phyloP scores from a whole-genome alignment of 768 basidiomycete genomes.

The Panus rudis region DNA sequence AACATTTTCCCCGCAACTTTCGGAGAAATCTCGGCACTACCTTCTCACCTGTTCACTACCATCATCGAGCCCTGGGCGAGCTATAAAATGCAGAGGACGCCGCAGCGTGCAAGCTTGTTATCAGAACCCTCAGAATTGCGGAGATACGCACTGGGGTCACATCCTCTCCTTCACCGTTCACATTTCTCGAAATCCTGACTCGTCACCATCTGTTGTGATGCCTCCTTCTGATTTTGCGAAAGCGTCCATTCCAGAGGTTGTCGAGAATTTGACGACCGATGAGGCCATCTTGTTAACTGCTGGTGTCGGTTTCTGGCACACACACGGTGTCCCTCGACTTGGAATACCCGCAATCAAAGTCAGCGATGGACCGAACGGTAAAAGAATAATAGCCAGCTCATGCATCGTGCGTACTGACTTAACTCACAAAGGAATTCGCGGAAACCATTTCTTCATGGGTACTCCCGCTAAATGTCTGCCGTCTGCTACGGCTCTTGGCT shows the following conservation, averaged over 20 bases:
- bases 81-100: too few relatives aligned
- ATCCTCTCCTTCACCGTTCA: too few relatives aligned
- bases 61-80: too few relatives aligned
- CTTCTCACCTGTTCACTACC: too few relatives aligned
- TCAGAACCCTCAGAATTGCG: too few relatives aligned
- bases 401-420: neutral
- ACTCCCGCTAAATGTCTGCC: slow-evolving; percentile 78
- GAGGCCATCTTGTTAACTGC: slow-evolving; percentile 69
- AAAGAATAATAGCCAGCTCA: slow-evolving; percentile 18
- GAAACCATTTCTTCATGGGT: slow-evolving; percentile 75
- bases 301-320: slow-evolving; percentile 77
- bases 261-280: slow-evolving; percentile 63
- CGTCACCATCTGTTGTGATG: too few relatives aligned
- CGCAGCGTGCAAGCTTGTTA: too few relatives aligned
- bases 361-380: slow-evolving; percentile 76
- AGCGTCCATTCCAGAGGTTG: slow-evolving; percentile 51
- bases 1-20: too few relatives aligned
- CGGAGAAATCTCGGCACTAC: too few relatives aligned
- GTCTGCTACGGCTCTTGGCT: slow-evolving; percentile 67
- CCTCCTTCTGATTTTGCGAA: slow-evolving; percentile 62
- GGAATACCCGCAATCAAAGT: slow-evolving; percentile 72
- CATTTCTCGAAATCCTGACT: too few relatives aligned
- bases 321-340: slow-evolving; percentile 54
- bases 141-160: too few relatives aligned
- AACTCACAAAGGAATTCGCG: slow-evolving; percentile 38